Percentiles rank a stretch among this genome's conserved stretches.
phyloP scores from a whole-genome alignment of 345 rosid species.

The Acer yangbiense region DNA sequence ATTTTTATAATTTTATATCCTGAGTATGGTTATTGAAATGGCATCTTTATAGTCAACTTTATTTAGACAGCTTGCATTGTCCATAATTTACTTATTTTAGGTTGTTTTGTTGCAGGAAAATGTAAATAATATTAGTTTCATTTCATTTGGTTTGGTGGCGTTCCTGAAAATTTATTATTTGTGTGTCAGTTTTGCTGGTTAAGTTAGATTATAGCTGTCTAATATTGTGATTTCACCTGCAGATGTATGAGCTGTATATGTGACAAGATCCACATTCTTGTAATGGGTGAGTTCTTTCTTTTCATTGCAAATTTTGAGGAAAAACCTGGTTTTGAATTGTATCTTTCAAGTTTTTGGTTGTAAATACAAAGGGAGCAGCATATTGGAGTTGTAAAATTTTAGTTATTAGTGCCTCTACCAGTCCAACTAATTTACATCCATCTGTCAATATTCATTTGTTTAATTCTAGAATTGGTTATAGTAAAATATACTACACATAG shows the following conservation, averaged over 20 bases:
- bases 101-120: not conserved
- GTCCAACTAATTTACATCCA: conserved; percentile 5
- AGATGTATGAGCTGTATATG: not conserved
- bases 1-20: not conserved
- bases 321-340: conserved; percentile 4
- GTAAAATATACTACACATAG: not conserved
- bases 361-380: not conserved
- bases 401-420: not conserved
- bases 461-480: not conserved
- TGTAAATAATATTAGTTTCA: not conserved
- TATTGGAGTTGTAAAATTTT: conserved; percentile 13
- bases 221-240: conserved; percentile 11
- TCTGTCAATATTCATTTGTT: conserved; percentile 4
- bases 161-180: not conserved
- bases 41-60: not conserved
- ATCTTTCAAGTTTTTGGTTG: not conserved
- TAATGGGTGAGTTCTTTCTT: conserved; percentile 10
- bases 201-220: conserved; percentile 1
- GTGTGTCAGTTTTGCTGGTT: not conserved
- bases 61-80: conserved; percentile 5
- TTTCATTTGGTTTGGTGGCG: not conserved
- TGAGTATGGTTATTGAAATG: not conserved
- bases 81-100: not conserved
- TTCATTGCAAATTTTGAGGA: conserved; percentile 11
- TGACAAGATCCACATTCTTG: not conserved